Evolutionary conservation across 176 grass and related monocot genomes (phyloP), one percentile per base, ranked within the genome.

Genomic region (Rhynchospora tenuis): DNA sequence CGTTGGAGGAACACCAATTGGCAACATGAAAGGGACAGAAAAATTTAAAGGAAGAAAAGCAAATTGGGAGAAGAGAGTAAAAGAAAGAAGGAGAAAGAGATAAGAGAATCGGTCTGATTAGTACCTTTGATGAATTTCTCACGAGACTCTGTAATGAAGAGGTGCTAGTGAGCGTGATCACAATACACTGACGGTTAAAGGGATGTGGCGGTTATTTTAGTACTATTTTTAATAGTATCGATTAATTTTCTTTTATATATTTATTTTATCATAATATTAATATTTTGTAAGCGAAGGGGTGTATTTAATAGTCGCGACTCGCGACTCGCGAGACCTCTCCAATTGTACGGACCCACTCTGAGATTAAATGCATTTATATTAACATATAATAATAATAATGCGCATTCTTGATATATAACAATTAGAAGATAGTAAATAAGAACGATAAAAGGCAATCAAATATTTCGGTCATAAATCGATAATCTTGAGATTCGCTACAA

Each of bases 101-200:
- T 19, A 3, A 79, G 56, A 61, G 29, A 14, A 38, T 38, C 33
- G 33, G 33, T 38, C 33, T 4, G 33, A 4, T 38, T 38, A 16
- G 7, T 81, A 81, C 54, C 50, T 56, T 48, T 6, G 44, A 24
- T 82, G 80, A 62, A 65, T 68, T 24, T 82, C 43, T 68, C 61
- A 82, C 61, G 61, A 44, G 80, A 82, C 22, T 82, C 0, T 14
- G 33, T 44, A 67, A 52, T 82, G 80, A 38, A 82, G 80, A 82
- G 43, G 80, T 54, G 47, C 73, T 47, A 73, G 44, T 73, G 44
- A 50, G 48, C 80, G 80, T 52, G 60, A 67, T 66, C 8, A 15
- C 20, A 55, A 68, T 13, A 13, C 59, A 67, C 38, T 68, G 45
- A 24, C 62, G 45, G 59, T 82, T 82, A 82, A 81, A 46, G 58